These are phyloP conservation scores for Solanum pennellii DNA, from an alignment of 257 asterid species.

Conservation along the genomic window DNA sequence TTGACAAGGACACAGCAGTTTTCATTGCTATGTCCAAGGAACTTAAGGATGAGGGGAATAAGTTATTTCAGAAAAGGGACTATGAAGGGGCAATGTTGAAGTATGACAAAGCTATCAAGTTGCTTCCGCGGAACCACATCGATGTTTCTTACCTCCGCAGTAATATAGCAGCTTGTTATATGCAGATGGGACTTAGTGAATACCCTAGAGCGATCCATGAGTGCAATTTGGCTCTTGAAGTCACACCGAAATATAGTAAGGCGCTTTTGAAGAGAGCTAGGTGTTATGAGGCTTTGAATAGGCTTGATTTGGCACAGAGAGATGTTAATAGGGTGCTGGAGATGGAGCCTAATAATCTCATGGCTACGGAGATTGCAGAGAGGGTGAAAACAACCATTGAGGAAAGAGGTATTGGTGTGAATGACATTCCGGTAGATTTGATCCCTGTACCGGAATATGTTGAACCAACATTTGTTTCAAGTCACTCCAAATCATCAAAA, in stretches of 20 bases:
- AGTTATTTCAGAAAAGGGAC: conserved; percentile 58
- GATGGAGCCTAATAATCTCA: conserved; percentile 65
- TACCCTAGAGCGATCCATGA: conserved; percentile 73
- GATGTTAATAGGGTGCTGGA: conserved; percentile 53
- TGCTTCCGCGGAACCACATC: conserved; percentile 73
- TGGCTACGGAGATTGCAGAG: conserved; percentile 62
- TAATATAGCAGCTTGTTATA: conserved; percentile 75
- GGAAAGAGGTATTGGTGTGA: conserved; percentile 18
- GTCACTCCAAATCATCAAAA: conserved; percentile 17
- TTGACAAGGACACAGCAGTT: conserved; percentile 50
- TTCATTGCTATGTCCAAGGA: conserved; percentile 60
- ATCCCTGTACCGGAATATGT: conserved; percentile 37
- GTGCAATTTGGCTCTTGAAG: conserved; percentile 86
- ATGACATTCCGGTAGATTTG: conserved; percentile 23
- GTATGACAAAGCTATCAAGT: conserved; percentile 62
- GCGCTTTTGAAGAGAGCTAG: conserved; percentile 82
- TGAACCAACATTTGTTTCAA: conserved; percentile 27
- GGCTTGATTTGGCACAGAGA: conserved; percentile 58
- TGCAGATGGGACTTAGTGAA: conserved; percentile 75
- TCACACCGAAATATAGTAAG: conserved; percentile 72
- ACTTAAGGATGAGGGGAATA: conserved; percentile 68
- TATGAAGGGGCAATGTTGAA: conserved; percentile 64
- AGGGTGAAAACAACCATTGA: conserved; percentile 46
- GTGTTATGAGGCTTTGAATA: conserved; percentile 78
- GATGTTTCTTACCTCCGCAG: conserved; percentile 70